Evolutionary conservation across 805 yeast genomes (phyloP), one percentile per base, ranked within the genome.

Genomic region (Yamadazyma endophytica): DNA sequence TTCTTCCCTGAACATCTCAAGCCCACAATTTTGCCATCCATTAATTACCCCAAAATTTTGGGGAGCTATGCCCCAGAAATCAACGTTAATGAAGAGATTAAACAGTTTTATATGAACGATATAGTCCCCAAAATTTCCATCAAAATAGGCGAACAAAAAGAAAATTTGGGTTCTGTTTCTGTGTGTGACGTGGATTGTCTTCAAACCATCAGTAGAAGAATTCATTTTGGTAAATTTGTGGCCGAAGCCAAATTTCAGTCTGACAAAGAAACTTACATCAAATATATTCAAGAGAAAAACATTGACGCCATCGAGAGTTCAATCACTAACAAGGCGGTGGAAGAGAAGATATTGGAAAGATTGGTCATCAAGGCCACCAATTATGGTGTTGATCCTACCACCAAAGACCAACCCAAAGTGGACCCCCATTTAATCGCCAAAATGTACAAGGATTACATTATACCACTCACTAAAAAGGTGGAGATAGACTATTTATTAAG

Each of bases 191-290:
- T 90, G 35, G 95, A 84, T 44, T 77, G 83, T 43, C 68, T 92
- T 43, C 96, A 92, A 57, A 81, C 95, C 4, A 61, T 92, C 26
- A 83, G 95, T 6, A 71, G 98, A 49, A 73, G 98, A 53, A 86
- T 92, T 45, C 98, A 92, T 60, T 92, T 90, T 61, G 98, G 98
- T 29, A 85, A 84, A 59, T 92, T 90, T 67, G 98, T 92, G 7
- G 98, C 98, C 4, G 98, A 92, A 56, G 83, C 96, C 26, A 92
- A 92, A 59, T 92, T 77, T 57, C 79, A 70, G 47, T 62, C 68
- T 17, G 92, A 89, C 39, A 70, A 65, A 21, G 84, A 74, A 29
- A 56, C 55, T 30, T 87, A 79, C 63, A 75, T 75, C 2, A 61
- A 70, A 44, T 60, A 88, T 45, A 92, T 92, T 44, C 53, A 63